Base-by-base conservation (phyloP, 768 basidiomycete species). In the Lactarius hengduanensis region DNA sequence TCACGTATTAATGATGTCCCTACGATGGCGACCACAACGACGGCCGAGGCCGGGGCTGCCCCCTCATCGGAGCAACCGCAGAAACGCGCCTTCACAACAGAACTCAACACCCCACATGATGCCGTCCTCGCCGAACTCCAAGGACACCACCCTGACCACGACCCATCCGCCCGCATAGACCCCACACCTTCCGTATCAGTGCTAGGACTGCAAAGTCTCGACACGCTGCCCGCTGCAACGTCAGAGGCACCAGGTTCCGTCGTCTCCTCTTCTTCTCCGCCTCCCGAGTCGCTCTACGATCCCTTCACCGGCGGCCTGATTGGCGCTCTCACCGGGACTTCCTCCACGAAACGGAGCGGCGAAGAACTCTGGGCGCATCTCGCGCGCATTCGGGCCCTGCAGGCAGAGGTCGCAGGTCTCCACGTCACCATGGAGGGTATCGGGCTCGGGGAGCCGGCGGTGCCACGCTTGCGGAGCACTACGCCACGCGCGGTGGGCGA, bases 361-460 rank as follows among this genome's bases (percentile, higher is more conserved):
- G 83, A 83, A 59, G 84, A 82, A 61, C 74, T 89, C 58, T 92
- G 91, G 91, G 72, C 81, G 0, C 86, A 88, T 67, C 81, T 92
- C 18, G 84, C 84, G 22, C 81, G 81, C 54, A 87, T 92, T n/a
- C 74, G 90, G 68, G 86, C 87, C 43, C 75, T 92, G 36, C 90
- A 92, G 74, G 84, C 82, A 62, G 84, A 90, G 69, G 84, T 92
- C 40, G 86, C 90, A 6, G 79, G 78, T 69, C 84, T 90, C 83
- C 91, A 92, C 72, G 76, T 86, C 11, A 84, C 87, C 30, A 89
- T 92, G 88, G 91, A 92, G 74, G 82, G 82, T 47, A 80, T 88
- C 56, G 85, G 86, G 1, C 69, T 76, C 28, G 62, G 40, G 1
- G 57, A 69, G 16, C 43, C 59, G 9, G 41, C n/a, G 4, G 41